Evolutionary conservation across 2,329 filamentous ascomycete species (phyloP), one percentile per base, ranked within the genome.

Genomic region (Zasmidium angulare): DNA sequence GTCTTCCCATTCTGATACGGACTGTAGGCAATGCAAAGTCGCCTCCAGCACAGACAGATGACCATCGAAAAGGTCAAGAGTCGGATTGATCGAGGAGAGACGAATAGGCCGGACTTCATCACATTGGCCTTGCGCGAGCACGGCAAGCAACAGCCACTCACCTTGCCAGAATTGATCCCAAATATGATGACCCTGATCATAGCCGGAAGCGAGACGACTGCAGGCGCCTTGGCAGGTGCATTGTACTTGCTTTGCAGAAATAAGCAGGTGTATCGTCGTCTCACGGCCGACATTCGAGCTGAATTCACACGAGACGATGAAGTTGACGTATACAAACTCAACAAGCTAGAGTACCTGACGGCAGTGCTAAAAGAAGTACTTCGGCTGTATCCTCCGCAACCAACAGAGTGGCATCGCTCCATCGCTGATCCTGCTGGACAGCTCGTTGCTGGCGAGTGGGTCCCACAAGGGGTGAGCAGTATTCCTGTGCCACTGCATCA

Each of bases 221-320:
- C 88, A 47, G 91, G 92, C 66, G 84, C 83, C 2, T 80, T 92
- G 0, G 82, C 83, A 2, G 81, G 86, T 4, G 82, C 90, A 0
- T 89, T 92, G 65, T 93, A 91, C 75, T 86, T 86, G 71, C 75
- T 92, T 1, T 78, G 91, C 29, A 86, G 86, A 68, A 84, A 86
- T 66, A 86, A 86, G 0, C 36, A 64, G 0, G 79, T 79, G 11
- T 81, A 89, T 56, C 68, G 72, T 1, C 80, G 79, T 40, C 76
- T 90, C 50, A 80, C 82, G 64, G 67, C 75, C 2, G 88, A 91
- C 69, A 71, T 91, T 20, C 69, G 77, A 10, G 64, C 50, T 2
- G 53, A 59, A 2, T 74, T 77, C 63, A 55, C 46, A 3, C 66
- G 53, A 9, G 66, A 70, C 14, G 67, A 68, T 2, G 74, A 77